Base-by-base conservation (phyloP, 768 basidiomycete species). In the Mycena vulgaris region DNA sequence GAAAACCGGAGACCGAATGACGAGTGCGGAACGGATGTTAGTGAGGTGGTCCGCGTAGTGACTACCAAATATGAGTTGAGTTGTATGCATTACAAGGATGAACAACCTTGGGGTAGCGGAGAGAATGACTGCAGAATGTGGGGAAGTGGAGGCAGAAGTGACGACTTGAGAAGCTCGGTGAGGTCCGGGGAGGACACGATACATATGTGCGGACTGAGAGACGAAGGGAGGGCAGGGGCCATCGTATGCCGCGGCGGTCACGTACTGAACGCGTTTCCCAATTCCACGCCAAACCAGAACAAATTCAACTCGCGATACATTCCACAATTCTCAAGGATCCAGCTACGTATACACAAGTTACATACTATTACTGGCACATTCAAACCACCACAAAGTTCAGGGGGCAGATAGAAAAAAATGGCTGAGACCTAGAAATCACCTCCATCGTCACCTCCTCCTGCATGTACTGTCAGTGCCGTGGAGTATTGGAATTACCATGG, bases 41-140 rank as follows among this genome's bases (percentile, higher is more conserved):
- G 83, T 5, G 92, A 79, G 3, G 91, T 93, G 8, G 95, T 95
- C 30, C 95, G 87, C 5, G 94, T 93, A 19, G 89, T 93, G 39
- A 96, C 95, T 96, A 72, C 45, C 47, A 47, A 67, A 52, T 49
- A 35, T 64, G 28, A 62, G 40, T 63, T 27, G 68, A 68, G 27
- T 63, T 5, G 27, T 37, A 57, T 30, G 53, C 23, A 37, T 53
- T 56, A 11, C 19, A 27, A 28, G 59, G 59, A 53, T 48, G 51
- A 78, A 80, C 78, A 51, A 93, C 94, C 93, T 86, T 94, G 90
- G 0, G 93, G 90, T 58, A 95, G 83, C 14, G 95, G 95, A 3
- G 93, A 93, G 75, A 95, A 95, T 3, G 93, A 94, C 78, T 95
- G 94, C 31, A 95, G 85, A 65, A 96, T 88, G 73, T 92, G 85